These are phyloP conservation scores for Botrytis sinoallii DNA, from an alignment of 2,329 filamentous ascomycete species.

Conservation along the genomic window DNA sequence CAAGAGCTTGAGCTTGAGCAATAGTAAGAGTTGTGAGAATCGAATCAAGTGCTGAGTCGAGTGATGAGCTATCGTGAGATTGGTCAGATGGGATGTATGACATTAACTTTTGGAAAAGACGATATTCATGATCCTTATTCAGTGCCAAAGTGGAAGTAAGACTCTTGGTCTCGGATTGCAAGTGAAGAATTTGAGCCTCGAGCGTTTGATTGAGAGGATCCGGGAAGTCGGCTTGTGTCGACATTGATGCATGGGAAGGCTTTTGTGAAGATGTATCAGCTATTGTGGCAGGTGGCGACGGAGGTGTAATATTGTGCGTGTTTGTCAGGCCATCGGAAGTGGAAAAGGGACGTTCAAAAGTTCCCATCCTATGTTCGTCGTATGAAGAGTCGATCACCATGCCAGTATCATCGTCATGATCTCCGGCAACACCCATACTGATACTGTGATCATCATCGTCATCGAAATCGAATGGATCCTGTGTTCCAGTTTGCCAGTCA, in stretches of 20 bases:
- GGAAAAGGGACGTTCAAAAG: conserved; percentile 17
- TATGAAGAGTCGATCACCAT: conserved; percentile 8
- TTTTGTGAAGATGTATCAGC: conserved; percentile 34
- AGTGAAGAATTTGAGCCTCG: conserved; percentile 29
- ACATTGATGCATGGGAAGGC: conserved; percentile 22
- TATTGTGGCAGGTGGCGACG: conserved; percentile 35
- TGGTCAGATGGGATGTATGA: conserved; percentile 31
- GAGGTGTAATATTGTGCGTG: conserved; percentile 34
- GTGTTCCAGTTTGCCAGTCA: conserved; percentile 51
- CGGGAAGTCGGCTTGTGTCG: conserved; percentile 27
- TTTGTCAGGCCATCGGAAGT: conserved; percentile 30
- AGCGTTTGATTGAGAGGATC: conserved; percentile 32
- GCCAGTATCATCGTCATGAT: conserved; percentile 20
- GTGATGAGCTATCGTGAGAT: conserved; percentile 28
- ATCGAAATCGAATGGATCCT: conserved; percentile 42
- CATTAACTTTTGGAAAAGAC: conserved; percentile 33
- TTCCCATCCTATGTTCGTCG: conserved; percentile 7
- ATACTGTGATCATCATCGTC: conserved; percentile 36
- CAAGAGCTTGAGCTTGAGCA: conserved; percentile 33
- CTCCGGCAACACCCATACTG: conserved; percentile 33
- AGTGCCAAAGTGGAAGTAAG: conserved; percentile 32
- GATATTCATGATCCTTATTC: conserved; percentile 30
- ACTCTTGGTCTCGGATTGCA: conserved; percentile 31
- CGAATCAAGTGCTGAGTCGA: conserved; percentile 36
- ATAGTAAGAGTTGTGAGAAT: conserved; percentile 37